phyloP scores from a whole-genome alignment of 2,329 filamentous ascomycete genomes.

The Claviceps humidiphila region DNA sequence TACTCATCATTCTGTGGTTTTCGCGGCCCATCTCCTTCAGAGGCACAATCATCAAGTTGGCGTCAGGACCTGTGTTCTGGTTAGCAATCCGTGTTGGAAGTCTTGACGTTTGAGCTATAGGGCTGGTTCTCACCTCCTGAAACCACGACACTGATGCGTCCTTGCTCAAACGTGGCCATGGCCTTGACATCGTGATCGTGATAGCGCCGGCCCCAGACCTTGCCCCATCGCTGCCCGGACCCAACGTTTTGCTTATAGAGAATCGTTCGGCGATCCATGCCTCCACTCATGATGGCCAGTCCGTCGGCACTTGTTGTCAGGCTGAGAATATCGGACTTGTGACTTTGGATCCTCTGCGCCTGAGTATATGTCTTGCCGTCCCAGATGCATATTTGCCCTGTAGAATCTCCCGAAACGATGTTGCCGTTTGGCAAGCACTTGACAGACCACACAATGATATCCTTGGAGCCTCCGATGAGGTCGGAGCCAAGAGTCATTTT shows the following conservation, averaged over 20 bases:
- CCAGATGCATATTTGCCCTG: conserved; percentile 87
- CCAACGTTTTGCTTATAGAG: conserved; percentile 58
- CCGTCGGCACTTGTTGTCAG: conserved; percentile 74
- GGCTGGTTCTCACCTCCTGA: conserved; percentile 60
- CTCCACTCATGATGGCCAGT: conserved; percentile 70
- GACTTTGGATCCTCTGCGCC: conserved; percentile 70
- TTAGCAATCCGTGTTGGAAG: conserved; percentile 4
- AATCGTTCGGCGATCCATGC: conserved; percentile 80
- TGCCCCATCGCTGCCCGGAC: conserved; percentile 60
- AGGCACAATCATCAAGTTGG: conserved; percentile 69
- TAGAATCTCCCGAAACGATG: conserved; percentile 89
- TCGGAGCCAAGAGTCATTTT: conserved; percentile 80
- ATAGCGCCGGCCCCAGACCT: conserved; percentile 73
- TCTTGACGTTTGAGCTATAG: background rate
- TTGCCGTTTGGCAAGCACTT: conserved; percentile 78
- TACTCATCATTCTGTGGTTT: conserved; percentile 69
- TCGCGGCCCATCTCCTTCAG: conserved; percentile 63
- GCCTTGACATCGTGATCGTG: conserved; percentile 93
- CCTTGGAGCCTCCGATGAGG: conserved; percentile 61
- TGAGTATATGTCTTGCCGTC: conserved; percentile 86
- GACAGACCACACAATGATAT: conserved; percentile 86
- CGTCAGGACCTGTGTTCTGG: conserved; percentile 56
- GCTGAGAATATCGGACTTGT: conserved; percentile 82
- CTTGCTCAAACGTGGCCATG: conserved; percentile 79
- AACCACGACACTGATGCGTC: conserved; percentile 70